These are phyloP conservation scores for Botryosphaeria dothidea DNA, from an alignment of 2,329 filamentous ascomycete genomes.

Conservation along the genomic window DNA sequence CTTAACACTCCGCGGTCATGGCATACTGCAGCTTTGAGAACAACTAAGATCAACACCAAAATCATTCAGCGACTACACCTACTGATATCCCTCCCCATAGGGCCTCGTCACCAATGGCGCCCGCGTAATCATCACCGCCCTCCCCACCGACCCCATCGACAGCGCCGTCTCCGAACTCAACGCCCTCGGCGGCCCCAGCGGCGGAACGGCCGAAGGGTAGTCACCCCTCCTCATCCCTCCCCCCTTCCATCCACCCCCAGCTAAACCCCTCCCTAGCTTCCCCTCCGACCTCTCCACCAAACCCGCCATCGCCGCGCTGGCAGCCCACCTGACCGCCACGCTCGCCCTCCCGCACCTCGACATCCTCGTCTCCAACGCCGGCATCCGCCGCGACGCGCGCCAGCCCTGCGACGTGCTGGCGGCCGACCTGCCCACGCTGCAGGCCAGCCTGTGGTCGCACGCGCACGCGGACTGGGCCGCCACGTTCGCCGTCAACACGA, in stretches of 20 bases:
- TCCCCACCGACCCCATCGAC: slow-evolving; percentile 19
- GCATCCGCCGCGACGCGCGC: slow-evolving; percentile 49
- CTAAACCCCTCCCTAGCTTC: background rate
- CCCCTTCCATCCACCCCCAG: background rate
- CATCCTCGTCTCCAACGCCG: slow-evolving; percentile 53
- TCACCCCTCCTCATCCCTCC: background rate
- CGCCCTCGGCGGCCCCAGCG: background rate
- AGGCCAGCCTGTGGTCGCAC: slow-evolving; percentile 51
- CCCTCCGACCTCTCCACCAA: slow-evolving; percentile 46
- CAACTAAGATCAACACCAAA: no score
- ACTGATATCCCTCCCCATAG: background rate
- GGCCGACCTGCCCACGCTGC: slow-evolving; percentile 45
- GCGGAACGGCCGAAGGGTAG: slow-evolving; percentile 1
- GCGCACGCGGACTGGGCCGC: slow-evolving; percentile 45
- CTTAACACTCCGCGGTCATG: no score
- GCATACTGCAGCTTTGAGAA: no score
- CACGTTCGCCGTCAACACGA: slow-evolving; percentile 51
- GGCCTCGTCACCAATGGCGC: slow-evolving; percentile 21
- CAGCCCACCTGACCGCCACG: slow-evolving; percentile 31
- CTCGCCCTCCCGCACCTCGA: slow-evolving; percentile 44
- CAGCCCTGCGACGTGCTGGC: slow-evolving; percentile 46
- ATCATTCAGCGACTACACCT: no score
- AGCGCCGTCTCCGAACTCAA: background rate
- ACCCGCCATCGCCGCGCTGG: slow-evolving; percentile 39
- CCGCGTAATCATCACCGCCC: slow-evolving; percentile 19